Evolutionary conservation across 108 stramenopile species (phyloP), one percentile per base, ranked within the genome.

Genomic region (Skeletonema marinoi): DNA sequence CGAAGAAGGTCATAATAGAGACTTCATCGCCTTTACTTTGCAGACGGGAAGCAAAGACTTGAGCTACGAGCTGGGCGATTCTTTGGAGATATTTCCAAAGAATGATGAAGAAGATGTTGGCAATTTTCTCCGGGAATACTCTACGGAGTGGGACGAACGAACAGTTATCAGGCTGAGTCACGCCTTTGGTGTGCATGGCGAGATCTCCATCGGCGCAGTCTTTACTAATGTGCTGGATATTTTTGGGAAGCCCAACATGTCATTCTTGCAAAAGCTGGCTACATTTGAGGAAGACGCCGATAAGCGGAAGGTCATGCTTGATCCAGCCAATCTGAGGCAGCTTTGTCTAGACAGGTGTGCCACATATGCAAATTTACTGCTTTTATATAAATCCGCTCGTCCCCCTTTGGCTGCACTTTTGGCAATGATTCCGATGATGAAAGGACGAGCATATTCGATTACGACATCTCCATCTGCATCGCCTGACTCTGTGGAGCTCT

Each of bases 391-490:
- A 42, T 84, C 73, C 31, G 88, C 88, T n/a, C 83, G 78, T 35
- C 88, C 88, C 13, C 88, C 88, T 9, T 51, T 88, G 17, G 80
- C 88, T 32, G 88, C 85, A 32, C 70, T 88, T 7, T 64, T 88
- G 33, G 70, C 85, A 19, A 88, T 88, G 78, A 88, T 88, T 77
- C 94, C 94, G 7, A 79, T 65, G 48, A 91, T 97, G 59, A 92
- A 93, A 74, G 92, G 93, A 39, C 93, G 96, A 46, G 86, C 91
- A 16, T 97, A 95, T 86, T 94, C 95, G 21, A 96, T 97, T 33
- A 89, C 96, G 38, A 88, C 85, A 64, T 75, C 88, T 30, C 88
- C 88, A 30, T 61, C 69, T 29, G 77, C 80, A n/a, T 79, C 84
- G 6, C 68, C 77, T 19, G 78, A 74, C 36, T 25, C n/a, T 51